Base-by-base conservation (phyloP, 768 basidiomycete genomes). In the Strobilomyces echinocephalus region DNA sequence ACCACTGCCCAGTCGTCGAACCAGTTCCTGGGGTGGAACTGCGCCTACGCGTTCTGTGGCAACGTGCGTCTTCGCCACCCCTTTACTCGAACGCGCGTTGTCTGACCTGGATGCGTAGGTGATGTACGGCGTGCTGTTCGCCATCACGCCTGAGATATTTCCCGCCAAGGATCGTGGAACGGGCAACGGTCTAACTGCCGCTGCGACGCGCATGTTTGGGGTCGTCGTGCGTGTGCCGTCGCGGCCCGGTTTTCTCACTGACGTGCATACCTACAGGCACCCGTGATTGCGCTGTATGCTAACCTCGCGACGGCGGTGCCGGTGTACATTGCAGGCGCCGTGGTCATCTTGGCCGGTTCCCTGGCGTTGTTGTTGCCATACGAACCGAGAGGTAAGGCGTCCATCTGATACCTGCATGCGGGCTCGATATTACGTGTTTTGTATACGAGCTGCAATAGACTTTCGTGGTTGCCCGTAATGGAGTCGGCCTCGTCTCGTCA, bases 101-200 rank as follows among this genome's bases (percentile, higher is more conserved):
- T 39, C 12, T 24, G 21, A 40, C 39, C 39, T 21, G 24, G 24
- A 5, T 20, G 18, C 18, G 39, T 39, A 85, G 75, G 79, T 85
- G 56, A 88, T 88, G 86, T 88, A 85, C 48, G 85, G 87, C 5
- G 85, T 88, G 3, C 60, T 89, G 44, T 88, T 86, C 60, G 84
- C 85, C 15, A 68, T 85, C 45, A 81, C 86, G 1, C 80, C 85
- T 0, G 85, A 89, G 66, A 73, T 85, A 6, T 87, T 87, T 64
- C 82, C 85, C 12, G 82, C 83, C 30, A 85, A 85, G 63, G 80
- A 87, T 66, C 75, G 87, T 33, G 87, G 87, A 0, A 89, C 87
- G 0, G 87, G 87, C 4, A 86, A 84, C 56, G 84, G 81, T 4
- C 70, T 88, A 44, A 77, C 78, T 1, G 76, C 83, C 9, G 81